Evolutionary conservation across 2,329 filamentous ascomycete species (phyloP).

Genomic region (Neonectria punicea): DNA sequence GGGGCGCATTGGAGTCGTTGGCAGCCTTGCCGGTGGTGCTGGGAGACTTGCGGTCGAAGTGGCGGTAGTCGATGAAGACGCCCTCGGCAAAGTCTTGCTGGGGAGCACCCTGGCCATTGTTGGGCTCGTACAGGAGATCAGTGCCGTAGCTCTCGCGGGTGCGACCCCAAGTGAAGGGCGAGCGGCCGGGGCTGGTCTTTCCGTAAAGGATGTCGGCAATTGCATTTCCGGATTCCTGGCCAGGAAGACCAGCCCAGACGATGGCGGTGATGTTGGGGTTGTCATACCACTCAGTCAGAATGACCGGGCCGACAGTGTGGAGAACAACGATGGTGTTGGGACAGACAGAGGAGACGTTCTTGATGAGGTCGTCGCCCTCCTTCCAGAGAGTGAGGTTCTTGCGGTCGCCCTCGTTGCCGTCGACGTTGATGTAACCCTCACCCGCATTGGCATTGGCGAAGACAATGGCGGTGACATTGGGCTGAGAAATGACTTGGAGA

Average conservation of each 20-base stretch:
- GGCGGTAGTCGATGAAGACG: constrained; percentile 76
- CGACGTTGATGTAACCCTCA: constrained; percentile 86
- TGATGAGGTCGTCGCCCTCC: constrained; percentile 81
- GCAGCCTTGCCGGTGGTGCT: constrained; percentile 37
- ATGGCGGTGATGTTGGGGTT: constrained; percentile 86
- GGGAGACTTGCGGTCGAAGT: constrained; percentile 71
- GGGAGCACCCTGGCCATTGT: constrained; percentile 72
- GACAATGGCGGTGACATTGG: constrained; percentile 79
- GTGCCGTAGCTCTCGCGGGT: constrained; percentile 75
- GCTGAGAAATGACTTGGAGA: constrained; percentile 67
- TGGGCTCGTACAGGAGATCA: constrained; percentile 74
- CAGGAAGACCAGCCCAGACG: constrained; percentile 83
- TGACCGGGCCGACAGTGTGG: constrained; percentile 83
- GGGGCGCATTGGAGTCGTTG: constrained; percentile 60
- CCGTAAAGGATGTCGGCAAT: constrained; percentile 88
- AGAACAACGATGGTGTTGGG: constrained; percentile 94
- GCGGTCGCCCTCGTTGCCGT: constrained; percentile 87
- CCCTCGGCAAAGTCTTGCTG: constrained; percentile 82
- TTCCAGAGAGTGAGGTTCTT: constrained; percentile 94
- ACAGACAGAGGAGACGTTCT: constrained; percentile 80
- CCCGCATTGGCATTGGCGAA: constrained; percentile 91
- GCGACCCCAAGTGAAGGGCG: constrained; percentile 83
- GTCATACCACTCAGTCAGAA: constrained; percentile 79
- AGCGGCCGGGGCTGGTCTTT: constrained; percentile 79
- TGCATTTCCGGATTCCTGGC: constrained; percentile 84